Percentiles rank a stretch among this genome's conserved stretches.
phyloP scores from a whole-genome alignment of 768 basidiomycete genomes.

The Boletus speciosus region DNA sequence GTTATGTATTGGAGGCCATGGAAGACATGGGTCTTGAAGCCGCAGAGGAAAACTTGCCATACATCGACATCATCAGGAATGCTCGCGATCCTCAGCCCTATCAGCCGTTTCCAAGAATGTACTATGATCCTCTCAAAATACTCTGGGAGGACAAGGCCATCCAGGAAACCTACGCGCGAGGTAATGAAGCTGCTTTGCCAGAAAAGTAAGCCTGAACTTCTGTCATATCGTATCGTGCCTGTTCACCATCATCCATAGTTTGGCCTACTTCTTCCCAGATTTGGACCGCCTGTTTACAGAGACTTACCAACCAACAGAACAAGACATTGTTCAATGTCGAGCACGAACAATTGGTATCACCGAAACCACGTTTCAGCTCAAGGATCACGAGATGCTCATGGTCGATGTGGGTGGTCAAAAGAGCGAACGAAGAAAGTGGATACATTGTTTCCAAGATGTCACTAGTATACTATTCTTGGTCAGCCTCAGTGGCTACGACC shows the following conservation, averaged over 20 bases:
- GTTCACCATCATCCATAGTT: conserved; percentile 35
- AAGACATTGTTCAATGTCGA: conserved; percentile 84
- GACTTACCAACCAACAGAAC: conserved; percentile 69
- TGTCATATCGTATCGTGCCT: background rate
- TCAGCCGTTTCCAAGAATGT: conserved; percentile 72
- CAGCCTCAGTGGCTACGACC: conserved; percentile 89
- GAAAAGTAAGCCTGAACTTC: conserved; percentile 64
- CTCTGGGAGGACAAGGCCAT: conserved; percentile 80
- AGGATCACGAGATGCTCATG: conserved; percentile 85
- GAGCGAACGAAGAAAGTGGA: conserved; percentile 91
- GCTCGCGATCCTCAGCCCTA: conserved; percentile 73
- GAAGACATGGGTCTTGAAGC: conserved; percentile 83
- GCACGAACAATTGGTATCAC: conserved; percentile 90
- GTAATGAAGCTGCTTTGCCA: conserved; percentile 88
- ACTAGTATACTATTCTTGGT: conserved; percentile 91
- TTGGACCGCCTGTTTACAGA: conserved; percentile 78
- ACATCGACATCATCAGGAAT: conserved; percentile 62
- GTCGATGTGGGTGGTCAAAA: conserved; percentile 94
- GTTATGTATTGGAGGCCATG: conserved; percentile 81
- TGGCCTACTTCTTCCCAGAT: conserved; percentile 73
- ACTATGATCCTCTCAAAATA: conserved; percentile 58
- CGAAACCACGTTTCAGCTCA: conserved; percentile 77
- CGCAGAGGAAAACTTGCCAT: conserved; percentile 51
- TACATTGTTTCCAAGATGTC: conserved; percentile 93
- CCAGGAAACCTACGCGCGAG: conserved; percentile 71